These are phyloP conservation scores for Clonostachys chloroleuca DNA, from an alignment of 2,329 filamentous ascomycete species.

Conservation along the genomic window DNA sequence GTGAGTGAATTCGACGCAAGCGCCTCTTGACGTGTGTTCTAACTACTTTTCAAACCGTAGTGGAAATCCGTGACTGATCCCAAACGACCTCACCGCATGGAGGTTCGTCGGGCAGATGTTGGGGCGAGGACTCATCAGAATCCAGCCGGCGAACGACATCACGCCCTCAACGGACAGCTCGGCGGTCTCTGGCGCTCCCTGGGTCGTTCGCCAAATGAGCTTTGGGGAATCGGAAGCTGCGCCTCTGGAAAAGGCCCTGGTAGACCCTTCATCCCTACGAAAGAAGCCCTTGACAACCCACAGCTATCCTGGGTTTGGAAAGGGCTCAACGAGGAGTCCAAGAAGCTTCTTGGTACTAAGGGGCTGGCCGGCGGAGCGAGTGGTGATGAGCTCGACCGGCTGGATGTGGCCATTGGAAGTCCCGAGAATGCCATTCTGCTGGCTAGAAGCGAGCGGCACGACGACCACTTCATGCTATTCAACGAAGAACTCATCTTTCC, in stretches of 20 bases:
- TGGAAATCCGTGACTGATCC: conserved; percentile 15
- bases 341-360: conserved; percentile 10
- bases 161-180: conserved; percentile 17
- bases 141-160: conserved; percentile 18
- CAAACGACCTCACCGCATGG: conserved; percentile 18
- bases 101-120: conserved; percentile 24
- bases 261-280: conserved; percentile 7
- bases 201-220: conserved; percentile 18
- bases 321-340: conserved; percentile 8
- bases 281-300: conserved; percentile 2
- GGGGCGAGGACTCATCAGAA: conserved; percentile 19
- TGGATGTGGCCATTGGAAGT: conserved; percentile 20
- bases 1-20: background rate
- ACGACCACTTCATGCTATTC: conserved; percentile 13
- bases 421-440: conserved; percentile 18
- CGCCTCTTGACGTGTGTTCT: no score
- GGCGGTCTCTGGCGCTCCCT: conserved; percentile 24
- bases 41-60: background rate
- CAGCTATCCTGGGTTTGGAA: conserved; percentile 10
- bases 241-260: conserved; percentile 21
- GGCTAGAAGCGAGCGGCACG: conserved; percentile 12
- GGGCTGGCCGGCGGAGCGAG: conserved; percentile 21
- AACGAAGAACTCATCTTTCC: conserved; percentile 14
- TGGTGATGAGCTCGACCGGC: conserved; percentile 26
- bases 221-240: conserved; percentile 21